Conservation (phyloP, 192 early-diverging fungal genomes). For the Tieghemiomyces parasiticus region DNA sequence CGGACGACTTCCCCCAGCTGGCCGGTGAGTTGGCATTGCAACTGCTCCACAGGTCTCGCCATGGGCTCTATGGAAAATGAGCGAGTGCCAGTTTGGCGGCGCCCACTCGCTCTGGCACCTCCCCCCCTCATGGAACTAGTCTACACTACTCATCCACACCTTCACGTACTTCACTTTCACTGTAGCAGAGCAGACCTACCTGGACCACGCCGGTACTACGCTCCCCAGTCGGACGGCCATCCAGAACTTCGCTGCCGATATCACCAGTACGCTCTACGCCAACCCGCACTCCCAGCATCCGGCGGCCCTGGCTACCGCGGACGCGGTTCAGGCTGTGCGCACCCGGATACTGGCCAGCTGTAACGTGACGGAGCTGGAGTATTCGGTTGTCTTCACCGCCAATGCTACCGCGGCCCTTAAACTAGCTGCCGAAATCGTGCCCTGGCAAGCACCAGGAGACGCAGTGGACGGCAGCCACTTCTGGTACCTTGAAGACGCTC, state of each 20-base stretch:
- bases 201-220: conserved; percentile 52
- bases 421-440: conserved; percentile 55
- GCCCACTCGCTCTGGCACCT: no score
- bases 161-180: no score
- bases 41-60: no score
- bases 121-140: no score
- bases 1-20: no score
- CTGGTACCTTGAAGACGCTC: conserved; percentile 46
- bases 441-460: conserved; percentile 21
- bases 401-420: conserved; percentile 65
- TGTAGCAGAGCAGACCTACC: no score
- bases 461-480: conserved; percentile 12
- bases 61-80: no score
- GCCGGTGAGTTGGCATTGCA: no score
- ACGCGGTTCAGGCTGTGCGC: conserved; percentile 33
- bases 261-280: conserved; percentile 33
- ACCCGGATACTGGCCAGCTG: conserved; percentile 38
- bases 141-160: no score
- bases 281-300: conserved; percentile 52
- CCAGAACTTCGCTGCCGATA: conserved; percentile 21
- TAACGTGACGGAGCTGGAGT: conserved; percentile 35
- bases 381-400: conserved; percentile 59
- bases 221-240: conserved; percentile 29
- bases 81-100: no score
- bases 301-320: conserved; percentile 32